phyloP scores from a whole-genome alignment of 2,329 filamentous ascomycete species.

The Venturia oleaginea region DNA sequence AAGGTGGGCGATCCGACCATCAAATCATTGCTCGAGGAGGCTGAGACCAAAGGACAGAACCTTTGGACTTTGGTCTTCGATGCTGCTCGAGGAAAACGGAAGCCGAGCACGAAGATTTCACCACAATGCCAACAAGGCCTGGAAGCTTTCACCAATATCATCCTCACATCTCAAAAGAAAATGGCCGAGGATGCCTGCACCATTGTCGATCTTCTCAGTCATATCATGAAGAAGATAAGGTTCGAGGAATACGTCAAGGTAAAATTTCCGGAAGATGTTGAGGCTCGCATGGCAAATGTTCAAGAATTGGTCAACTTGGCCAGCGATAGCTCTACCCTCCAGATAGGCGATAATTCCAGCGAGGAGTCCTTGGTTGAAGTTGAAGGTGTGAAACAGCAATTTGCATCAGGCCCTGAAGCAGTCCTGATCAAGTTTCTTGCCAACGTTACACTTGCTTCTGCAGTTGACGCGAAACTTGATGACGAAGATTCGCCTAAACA shows the following conservation, averaged over 20 bases:
- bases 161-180: constrained; percentile 48
- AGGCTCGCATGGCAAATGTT: constrained; percentile 78
- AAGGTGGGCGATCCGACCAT: constrained; percentile 74
- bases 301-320: constrained; percentile 79
- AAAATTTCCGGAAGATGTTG: constrained; percentile 63
- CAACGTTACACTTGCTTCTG: constrained; percentile 78
- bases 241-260: constrained; percentile 66
- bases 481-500: constrained; percentile 42
- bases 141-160: constrained; percentile 48
- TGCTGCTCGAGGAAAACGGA: constrained; percentile 43
- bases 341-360: constrained; percentile 31
- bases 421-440: constrained; percentile 73
- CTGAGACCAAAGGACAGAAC: constrained; percentile 57
- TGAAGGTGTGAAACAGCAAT: constrained; percentile 58
- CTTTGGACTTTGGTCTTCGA: constrained; percentile 68
- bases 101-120: constrained; percentile 45
- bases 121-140: constrained; percentile 49
- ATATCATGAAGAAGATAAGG: constrained; percentile 54
- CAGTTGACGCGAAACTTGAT: constrained; percentile 56
- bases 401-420: constrained; percentile 45
- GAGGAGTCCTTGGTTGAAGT: constrained; percentile 53
- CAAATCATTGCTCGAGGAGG: constrained; percentile 65
- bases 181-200: constrained; percentile 36
- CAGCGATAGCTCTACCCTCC: constrained; percentile 52
- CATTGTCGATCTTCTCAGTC: constrained; percentile 43